Percentiles rank a stretch among this genome's conserved stretches.
Conservation (phyloP, 805 yeast species). For the Lipomyces kockii region DNA sequence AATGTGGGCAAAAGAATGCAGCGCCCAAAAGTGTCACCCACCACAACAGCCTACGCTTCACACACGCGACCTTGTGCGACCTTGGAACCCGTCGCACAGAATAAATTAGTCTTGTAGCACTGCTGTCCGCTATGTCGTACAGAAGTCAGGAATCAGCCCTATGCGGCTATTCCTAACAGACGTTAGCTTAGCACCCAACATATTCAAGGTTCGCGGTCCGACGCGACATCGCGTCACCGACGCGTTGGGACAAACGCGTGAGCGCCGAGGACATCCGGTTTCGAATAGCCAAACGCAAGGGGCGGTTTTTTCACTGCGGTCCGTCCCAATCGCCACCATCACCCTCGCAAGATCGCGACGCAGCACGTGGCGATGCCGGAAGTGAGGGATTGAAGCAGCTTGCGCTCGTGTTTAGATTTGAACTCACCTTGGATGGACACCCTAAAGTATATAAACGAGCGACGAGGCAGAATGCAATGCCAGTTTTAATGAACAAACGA, state of each 20-base stretch:
- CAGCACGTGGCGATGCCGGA: background rate
- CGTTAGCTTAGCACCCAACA: background rate
- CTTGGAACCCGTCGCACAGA: too few relatives aligned
- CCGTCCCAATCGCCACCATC: background rate
- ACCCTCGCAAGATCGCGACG: background rate
- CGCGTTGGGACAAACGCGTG: background rate
- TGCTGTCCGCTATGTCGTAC: background rate
- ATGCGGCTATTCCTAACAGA: background rate
- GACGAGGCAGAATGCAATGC: background rate
- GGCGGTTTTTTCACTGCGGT: background rate
- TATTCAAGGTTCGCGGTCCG: background rate
- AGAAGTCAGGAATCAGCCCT: background rate
- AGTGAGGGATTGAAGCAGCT: background rate
- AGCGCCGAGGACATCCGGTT: background rate
- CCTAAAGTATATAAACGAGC: background rate
- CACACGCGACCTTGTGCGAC: background rate
- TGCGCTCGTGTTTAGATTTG: background rate
- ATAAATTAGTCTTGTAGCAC: background rate
- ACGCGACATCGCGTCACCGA: background rate
- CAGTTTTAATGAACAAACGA: background rate
- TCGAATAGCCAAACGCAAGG: background rate
- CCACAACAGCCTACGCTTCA: background rate
- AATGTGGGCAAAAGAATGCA: slow-evolving; percentile 1
- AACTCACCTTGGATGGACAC: background rate
- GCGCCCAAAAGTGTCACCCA: background rate